Evolutionary conservation across 805 yeast species (phyloP), one percentile per base, ranked within the genome.

Genomic region (Kodamaea jinghongensis): DNA sequence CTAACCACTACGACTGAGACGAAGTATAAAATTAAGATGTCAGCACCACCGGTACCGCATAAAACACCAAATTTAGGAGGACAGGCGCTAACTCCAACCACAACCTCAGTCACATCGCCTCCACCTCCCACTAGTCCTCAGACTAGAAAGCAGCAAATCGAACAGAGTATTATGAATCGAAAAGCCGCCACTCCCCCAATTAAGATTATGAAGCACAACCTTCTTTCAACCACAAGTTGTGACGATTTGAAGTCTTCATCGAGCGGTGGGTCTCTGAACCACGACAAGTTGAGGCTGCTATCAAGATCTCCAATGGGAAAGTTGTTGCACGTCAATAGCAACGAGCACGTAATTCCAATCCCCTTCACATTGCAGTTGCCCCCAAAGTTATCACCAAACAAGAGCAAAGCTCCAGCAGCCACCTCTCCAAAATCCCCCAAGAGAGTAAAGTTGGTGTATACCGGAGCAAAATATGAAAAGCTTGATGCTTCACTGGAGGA

Each of bases 331-430:
- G 58, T 69, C 22, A 38, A 55, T 15, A 32, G 46, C 11, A 51
- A 48, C 33, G 53, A 58, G 32, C 60, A 68, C 41, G 61, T 60
- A 5, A 67, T 68, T 28, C 74, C 75, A 2, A 65, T 70, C 28
- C 75, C 75, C 3, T 68, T 69, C 46, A 60, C 68, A 4, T 48
- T 70, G 29, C 55, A 57, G 25, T 46, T 69, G 33, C 75, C 75
- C 1, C 75, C 75, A 3, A 65, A 61, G 37, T 50, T 69, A 30
- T 58, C 67, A 33, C 57, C 59, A 5, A 52, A 50, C 12, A 61
- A 61, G 8, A 32, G 22, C 28, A 22, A 5, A 30, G 38, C 10
- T 27, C 38, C 26, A 4, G 31, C n/a, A 31, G 10, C 23, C 5
- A 20, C 23, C 12, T 47, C 55, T 10, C 54, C 49, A 6, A 33